These are phyloP conservation scores for Usnea hakonensis DNA, from an alignment of 495 filamentous ascomycete genomes.

Conservation along the genomic window DNA sequence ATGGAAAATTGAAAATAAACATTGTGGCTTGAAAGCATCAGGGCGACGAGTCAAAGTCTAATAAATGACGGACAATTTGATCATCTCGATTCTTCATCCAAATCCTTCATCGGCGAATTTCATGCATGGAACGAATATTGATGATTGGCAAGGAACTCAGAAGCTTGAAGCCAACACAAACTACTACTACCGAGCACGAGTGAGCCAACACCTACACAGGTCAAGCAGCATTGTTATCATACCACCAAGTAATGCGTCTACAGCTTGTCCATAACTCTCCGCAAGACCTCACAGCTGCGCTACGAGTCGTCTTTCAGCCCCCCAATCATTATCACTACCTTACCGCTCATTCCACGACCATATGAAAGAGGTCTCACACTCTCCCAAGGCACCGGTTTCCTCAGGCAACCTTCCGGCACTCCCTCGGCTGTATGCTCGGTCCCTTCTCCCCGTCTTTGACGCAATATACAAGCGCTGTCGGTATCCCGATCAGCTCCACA, in stretches of 20 bases:
- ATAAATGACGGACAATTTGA: background rate
- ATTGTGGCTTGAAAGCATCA: background rate
- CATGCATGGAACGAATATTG: background rate
- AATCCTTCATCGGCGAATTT: background rate
- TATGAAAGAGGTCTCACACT: background rate
- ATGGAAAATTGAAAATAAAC: background rate
- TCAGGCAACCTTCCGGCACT: background rate
- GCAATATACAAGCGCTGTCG: background rate
- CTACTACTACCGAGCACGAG: background rate
- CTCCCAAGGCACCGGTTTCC: background rate
- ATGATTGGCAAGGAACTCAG: background rate
- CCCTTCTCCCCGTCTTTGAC: background rate
- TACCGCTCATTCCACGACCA: background rate
- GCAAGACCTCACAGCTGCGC: background rate
- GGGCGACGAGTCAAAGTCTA: background rate
- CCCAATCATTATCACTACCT: background rate
- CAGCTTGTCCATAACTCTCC: background rate
- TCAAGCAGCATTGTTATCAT: too few relatives aligned
- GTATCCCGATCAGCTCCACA: background rate
- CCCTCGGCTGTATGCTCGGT: background rate
- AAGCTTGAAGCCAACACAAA: background rate
- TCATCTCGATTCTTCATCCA: too few relatives aligned
- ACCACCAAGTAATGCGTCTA: background rate
- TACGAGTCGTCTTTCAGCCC: background rate
- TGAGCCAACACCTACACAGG: background rate